Evolutionary conservation across 2,329 filamentous ascomycete genomes (phyloP), one percentile per base, ranked within the genome.

Genomic region (Didymella exigua): DNA sequence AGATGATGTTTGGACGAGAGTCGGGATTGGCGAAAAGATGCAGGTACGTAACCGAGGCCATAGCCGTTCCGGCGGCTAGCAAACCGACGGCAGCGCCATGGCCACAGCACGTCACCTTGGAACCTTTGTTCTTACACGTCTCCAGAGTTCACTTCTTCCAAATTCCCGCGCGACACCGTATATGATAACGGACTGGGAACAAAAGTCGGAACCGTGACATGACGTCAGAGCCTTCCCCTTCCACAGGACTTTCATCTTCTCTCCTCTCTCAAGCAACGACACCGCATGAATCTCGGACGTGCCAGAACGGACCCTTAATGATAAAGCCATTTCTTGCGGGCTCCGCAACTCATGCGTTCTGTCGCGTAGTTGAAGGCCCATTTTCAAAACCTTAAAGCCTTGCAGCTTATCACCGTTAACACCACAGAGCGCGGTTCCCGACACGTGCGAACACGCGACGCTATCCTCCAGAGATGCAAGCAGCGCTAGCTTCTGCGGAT

Each of bases 1-100:
- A 31, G 41, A 46, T 50, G 46, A 36, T 46, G 36, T 47, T 46
- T 47, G 27, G 30, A 46, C 21, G 36, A 30, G 30, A 14, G 24
- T 46, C 11, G 14, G 24, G 30, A 55, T 55, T 29, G n/a, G 38
- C 24, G 30, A 43, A 31, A 48, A 53, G 49, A 53, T 44, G 54
- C 43, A 48, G 48, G 48, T 33, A 44, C 42, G 18, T 57, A 54
- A 18, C 54, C 54, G 49, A 55, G 18, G 36, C 38, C 37, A 21
- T 51, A 43, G 30, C 50, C 50, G 50, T 48, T 13, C 29, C 43
- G 36, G 26, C 37, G 41, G 30, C 14, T 46, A 50, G 41, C 21
- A 29, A 19, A 29, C 40, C 16, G 27, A 24, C 41, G 18, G 29
- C 40, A 19, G 41, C 34, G 18, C 21, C 24, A 33, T 29, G n/a